Percentiles rank a stretch among this genome's conserved stretches.
phyloP scores from a whole-genome alignment of 345 rosid genomes.

The Salix viminalis region DNA sequence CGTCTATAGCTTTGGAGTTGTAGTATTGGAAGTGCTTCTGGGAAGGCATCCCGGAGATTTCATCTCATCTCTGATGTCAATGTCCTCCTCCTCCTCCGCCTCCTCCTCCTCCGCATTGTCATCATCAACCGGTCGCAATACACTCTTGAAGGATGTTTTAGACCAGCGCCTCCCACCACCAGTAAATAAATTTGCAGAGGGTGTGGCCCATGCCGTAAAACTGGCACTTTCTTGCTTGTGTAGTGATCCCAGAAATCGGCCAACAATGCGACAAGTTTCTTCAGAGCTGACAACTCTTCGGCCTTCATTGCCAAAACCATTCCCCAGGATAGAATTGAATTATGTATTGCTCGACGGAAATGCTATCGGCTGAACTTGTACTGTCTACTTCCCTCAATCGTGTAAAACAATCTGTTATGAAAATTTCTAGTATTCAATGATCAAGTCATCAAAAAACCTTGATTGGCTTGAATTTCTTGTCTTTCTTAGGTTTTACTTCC shows the following conservation, averaged over 20 bases:
- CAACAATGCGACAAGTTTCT: slow-evolving; percentile 8
- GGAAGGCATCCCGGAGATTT: slow-evolving; percentile 20
- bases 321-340: not conserved
- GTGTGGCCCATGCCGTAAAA: not conserved
- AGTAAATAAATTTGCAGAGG: not conserved
- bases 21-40: slow-evolving; percentile 4
- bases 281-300: not conserved
- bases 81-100: not conserved
- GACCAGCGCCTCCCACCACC: slow-evolving; percentile 12
- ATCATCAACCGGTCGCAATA: not conserved
- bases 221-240: slow-evolving; percentile 6
- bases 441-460: too few relatives aligned
- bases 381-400: not conserved
- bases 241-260: not conserved
- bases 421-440: too few relatives aligned
- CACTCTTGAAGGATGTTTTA: slow-evolving; percentile 2
- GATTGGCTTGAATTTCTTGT: too few relatives aligned
- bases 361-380: not conserved
- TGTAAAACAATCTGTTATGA: too few relatives aligned
- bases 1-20: slow-evolving; percentile 20
- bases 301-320: not conserved
- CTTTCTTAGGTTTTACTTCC: too few relatives aligned
- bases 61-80: not conserved
- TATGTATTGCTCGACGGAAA: not conserved
- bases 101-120: not conserved